Conservation (phyloP, 1,139 yeast genomes). For the Debaryomyces udenii region DNA sequence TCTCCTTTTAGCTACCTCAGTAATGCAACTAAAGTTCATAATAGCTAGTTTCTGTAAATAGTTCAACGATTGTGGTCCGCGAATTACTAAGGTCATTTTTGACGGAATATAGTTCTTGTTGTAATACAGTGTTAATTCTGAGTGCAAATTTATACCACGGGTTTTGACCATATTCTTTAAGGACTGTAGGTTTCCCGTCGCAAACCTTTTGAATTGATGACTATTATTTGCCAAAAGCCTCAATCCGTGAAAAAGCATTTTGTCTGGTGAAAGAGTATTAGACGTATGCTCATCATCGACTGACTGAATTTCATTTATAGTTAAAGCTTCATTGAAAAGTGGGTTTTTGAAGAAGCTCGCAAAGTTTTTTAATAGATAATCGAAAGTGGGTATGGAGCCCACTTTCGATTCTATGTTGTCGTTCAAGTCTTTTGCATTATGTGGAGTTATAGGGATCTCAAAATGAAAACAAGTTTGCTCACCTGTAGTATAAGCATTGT, state of each 20-base stretch:
- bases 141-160: constrained; percentile 23
- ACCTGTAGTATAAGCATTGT: constrained; percentile 70
- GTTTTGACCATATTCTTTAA: constrained; percentile 21
- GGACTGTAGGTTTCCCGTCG: constrained; percentile 48
- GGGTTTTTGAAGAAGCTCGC: constrained; percentile 56
- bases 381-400: constrained; percentile 38
- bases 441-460: constrained; percentile 51
- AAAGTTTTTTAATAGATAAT: constrained; percentile 49
- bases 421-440: constrained; percentile 12
- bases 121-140: constrained; percentile 31
- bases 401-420: not conserved
- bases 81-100: constrained; percentile 58
- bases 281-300: constrained; percentile 66
- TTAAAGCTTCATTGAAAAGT: constrained; percentile 40
- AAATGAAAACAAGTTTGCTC: constrained; percentile 64
- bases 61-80: constrained; percentile 67
- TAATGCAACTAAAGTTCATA: constrained; percentile 38
- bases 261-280: constrained; percentile 45
- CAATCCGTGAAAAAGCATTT: constrained; percentile 60
- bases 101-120: constrained; percentile 31
- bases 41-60: constrained; percentile 53
- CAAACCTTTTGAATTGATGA: constrained; percentile 50
- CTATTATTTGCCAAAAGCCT: constrained; percentile 46
- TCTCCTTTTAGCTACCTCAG: not conserved
- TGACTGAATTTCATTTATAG: constrained; percentile 56